A percentile compares a stretch with the other conserved stretches of the same genome.
phyloP scores from a whole-genome alignment of 2,329 filamentous ascomycete species.

The Aureobasidium subglaciale region DNA sequence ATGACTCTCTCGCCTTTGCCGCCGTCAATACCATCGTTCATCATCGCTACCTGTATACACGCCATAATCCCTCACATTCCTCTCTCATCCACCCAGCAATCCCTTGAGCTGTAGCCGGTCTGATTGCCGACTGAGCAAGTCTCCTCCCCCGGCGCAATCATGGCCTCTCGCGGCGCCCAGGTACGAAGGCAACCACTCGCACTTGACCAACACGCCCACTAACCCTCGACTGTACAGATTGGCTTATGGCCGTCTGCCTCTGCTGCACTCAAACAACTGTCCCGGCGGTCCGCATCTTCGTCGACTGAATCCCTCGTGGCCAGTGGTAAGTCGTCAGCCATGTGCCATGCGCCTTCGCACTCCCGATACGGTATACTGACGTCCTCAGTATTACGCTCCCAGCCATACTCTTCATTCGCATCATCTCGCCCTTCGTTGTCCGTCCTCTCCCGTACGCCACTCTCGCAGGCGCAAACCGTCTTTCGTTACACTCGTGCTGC shows the following conservation, averaged over 20 bases:
- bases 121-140: not conserved
- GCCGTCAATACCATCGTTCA: not conserved
- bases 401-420: not conserved
- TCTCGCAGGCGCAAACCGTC: slow-evolving; percentile 26
- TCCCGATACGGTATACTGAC: not conserved
- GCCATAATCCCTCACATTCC: not conserved
- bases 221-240: not conserved
- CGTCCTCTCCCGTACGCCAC: not conserved
- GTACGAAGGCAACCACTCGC: not conserved
- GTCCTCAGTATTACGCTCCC: not conserved
- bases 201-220: not conserved
- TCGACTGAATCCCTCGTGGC: not conserved
- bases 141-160: slow-evolving; percentile 1
- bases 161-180: slow-evolving; percentile 12
- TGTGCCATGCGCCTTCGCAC: not conserved
- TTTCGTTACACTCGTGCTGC: slow-evolving; percentile 12
- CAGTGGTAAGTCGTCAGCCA: not conserved
- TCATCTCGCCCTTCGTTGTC: not conserved
- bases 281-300: not conserved
- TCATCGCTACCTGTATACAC: slow-evolving; percentile 1
- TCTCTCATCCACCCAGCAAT: not conserved
- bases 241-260: slow-evolving; percentile 12
- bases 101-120: not conserved
- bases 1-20: not conserved
- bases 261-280: slow-evolving; percentile 3